A percentile compares a stretch with the other conserved stretches of the same genome.
Evolutionary conservation across 257 asterid species (phyloP).

Genomic region (Jaltomata sinuosa): DNA sequence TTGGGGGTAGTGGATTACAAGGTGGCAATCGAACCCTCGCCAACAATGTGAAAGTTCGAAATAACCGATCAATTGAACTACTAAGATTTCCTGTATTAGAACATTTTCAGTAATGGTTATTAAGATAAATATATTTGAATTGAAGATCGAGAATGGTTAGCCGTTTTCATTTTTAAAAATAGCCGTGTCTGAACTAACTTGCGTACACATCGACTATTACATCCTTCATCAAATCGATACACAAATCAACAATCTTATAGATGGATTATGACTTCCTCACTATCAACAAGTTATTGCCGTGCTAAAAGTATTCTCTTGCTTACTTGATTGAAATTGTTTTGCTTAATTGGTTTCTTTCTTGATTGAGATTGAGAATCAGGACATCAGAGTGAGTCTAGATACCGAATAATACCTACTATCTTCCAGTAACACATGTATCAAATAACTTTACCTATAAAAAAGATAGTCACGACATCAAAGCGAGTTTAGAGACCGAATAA

Average conservation of each 20-base stretch:
- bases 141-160: neutral
- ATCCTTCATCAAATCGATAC: neutral
- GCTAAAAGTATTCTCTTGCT: neutral
- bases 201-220: neutral
- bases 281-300: neutral
- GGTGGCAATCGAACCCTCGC: too few relatives aligned
- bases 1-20: too few relatives aligned
- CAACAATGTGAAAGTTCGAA: too few relatives aligned
- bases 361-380: neutral
- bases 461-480: too few relatives aligned
- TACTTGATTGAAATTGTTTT: too few relatives aligned
- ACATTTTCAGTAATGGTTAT: neutral
- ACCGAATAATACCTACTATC: neutral
- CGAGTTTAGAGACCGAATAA: too few relatives aligned
- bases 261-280: neutral
- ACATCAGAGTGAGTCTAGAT: neutral
- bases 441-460: neutral
- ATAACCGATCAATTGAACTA: too few relatives aligned
- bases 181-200: neutral
- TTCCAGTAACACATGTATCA: neutral
- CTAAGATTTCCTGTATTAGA: too few relatives aligned
- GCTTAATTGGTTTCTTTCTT: too few relatives aligned
- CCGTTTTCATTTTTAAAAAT: neutral
- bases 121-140: neutral
- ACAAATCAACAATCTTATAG: neutral